These are phyloP conservation scores for Trypanosoma mega DNA, from an alignment of 208 protist genomes.

Conservation along the genomic window DNA sequence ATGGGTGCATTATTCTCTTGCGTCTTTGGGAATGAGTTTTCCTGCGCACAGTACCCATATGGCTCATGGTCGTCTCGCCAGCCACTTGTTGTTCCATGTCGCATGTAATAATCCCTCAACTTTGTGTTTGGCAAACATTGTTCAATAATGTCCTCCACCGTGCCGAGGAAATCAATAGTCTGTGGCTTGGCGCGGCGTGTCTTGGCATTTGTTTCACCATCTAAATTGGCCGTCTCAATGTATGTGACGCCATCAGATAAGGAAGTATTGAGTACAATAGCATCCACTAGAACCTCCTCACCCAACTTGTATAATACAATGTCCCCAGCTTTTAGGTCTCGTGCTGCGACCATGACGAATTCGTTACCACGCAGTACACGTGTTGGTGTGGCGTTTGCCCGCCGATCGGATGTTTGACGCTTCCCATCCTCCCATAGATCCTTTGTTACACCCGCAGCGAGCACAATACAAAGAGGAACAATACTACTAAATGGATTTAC, in stretches of 20 bases:
- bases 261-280: constrained; percentile 74
- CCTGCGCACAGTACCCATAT: neutral
- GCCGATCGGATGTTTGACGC: constrained; percentile 53
- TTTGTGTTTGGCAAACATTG: constrained; percentile 11
- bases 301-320: constrained; percentile 67
- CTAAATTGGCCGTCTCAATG: constrained; percentile 90
- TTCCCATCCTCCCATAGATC: constrained; percentile 87
- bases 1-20: no score
- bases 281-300: constrained; percentile 79
- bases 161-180: constrained; percentile 59
- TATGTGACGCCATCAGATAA: constrained; percentile 80
- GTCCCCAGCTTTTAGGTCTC: constrained; percentile 82
- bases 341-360: constrained; percentile 43
- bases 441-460: constrained; percentile 83
- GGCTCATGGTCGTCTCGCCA: neutral
- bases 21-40: no score
- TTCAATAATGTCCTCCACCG: constrained; percentile 73
- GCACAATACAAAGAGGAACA: constrained; percentile 80
- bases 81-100: neutral
- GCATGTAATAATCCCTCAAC: constrained; percentile 5
- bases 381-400: constrained; percentile 51
- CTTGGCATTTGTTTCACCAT: constrained; percentile 93
- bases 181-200: constrained; percentile 60
- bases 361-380: constrained; percentile 44
- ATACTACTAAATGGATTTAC: constrained; percentile 89